Base-by-base conservation (phyloP, 2,329 filamentous ascomycete genomes). In the Colletotrichum theobromicola region DNA sequence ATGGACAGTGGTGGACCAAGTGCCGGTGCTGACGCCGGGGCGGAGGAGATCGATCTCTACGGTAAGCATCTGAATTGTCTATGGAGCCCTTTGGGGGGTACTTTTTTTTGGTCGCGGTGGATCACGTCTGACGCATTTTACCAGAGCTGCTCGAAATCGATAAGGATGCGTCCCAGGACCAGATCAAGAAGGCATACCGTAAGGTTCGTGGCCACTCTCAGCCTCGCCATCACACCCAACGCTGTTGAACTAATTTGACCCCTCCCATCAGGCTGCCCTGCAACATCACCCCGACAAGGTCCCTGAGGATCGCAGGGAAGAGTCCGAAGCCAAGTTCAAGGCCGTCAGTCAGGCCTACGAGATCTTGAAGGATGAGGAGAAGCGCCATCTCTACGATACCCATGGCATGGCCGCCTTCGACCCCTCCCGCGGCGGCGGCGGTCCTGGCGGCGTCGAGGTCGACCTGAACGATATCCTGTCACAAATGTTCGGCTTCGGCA, bases 351-450 rank as follows among this genome's bases (percentile, higher is more conserved):
- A 97, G 86, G 97, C 97, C 79, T 99, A 99, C 88, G 97, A 99
- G 83, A 98, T 99, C 82, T 95, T 99, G 70, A 94, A 92, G 86
- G 96, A 99, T 88, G 96, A 98, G 77, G 92, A 98, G 76, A 98
- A 98, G 85, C 94, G 97, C 81, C 90, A 94, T 71, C 86, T 97
- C 76, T 99, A 99, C 87, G 97, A 99, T 82, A 93, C 92, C 76
- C 95, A 98, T 82, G 97, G 97, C 86, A 98, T 98, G 96, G 91
- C 94, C 57, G 97, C 96, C 74, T 98, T 99, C 82, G 95, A 98
- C 82, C 91, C 94, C 65, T 92, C 91, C 46, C 88, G 92, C 69
- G 90, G 91, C 72, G 72, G 60, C 57, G 93, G 93, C 67, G 88
- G 88, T 53, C 88, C 88, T 81, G 92, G 91, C 26, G 93, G 92